Percentiles rank a stretch among this genome's conserved stretches.
Conservation (phyloP, 2,329 filamentous ascomycete genomes). For the Tolypocladium nubicola region DNA sequence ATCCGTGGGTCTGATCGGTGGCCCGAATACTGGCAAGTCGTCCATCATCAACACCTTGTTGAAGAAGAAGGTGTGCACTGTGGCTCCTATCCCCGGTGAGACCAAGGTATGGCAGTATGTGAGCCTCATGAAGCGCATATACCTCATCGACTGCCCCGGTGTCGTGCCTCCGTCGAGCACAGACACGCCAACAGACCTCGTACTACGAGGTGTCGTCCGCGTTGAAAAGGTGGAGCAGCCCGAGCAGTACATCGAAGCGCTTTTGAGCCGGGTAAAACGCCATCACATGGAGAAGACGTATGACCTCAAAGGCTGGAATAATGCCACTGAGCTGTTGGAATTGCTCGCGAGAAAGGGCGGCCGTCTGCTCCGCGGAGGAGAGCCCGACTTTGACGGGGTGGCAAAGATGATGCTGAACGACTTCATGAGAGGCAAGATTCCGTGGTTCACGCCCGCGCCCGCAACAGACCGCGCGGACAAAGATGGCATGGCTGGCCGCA, state of each 20-base stretch:
- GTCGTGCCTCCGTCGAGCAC: constrained; percentile 82
- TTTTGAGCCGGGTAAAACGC: constrained; percentile 69
- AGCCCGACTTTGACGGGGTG: constrained; percentile 87
- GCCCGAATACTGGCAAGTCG: constrained; percentile 88
- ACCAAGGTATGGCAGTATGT: constrained; percentile 99
- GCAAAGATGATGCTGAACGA: constrained; percentile 97
- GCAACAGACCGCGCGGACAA: constrained; percentile 39
- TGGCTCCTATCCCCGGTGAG: constrained; percentile 90
- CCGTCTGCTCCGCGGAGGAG: constrained; percentile 79
- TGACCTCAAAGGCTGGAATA: constrained; percentile 68
- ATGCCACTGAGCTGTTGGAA: constrained; percentile 76
- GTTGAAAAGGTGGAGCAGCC: constrained; percentile 96
- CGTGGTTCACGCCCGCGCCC: constrained; percentile 87
- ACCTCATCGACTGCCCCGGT: constrained; percentile 89
- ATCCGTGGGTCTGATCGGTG: constrained; percentile 70
- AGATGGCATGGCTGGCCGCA: constrained; percentile 53
- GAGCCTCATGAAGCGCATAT: constrained; percentile 84
- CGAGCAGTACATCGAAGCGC: constrained; percentile 84
- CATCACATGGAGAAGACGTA: constrained; percentile 92
- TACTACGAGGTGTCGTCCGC: constrained; percentile 82
- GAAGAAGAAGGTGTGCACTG: constrained; percentile 87
- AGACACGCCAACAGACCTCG: constrained; percentile 77
- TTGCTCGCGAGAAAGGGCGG: constrained; percentile 79
- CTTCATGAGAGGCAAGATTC: constrained; percentile 88
- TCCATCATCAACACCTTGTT: constrained; percentile 94